Evolutionary conservation across 2,329 filamentous ascomycete species (phyloP).

Genomic region (Sporothrix brasiliensis): DNA sequence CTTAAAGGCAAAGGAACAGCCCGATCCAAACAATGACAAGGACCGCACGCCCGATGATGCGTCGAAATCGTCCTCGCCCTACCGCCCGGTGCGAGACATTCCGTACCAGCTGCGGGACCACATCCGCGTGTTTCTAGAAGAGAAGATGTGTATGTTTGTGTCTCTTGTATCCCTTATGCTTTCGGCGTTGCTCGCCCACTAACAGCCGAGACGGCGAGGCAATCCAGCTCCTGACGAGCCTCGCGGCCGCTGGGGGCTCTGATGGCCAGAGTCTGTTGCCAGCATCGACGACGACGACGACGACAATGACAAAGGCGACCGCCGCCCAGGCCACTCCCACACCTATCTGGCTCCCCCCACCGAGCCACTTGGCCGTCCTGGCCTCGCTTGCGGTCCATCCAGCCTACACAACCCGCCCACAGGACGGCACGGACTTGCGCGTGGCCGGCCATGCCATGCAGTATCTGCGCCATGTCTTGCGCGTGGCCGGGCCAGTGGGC

Average conservation of each 20-base stretch:
- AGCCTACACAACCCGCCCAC: slow-evolving; percentile 71
- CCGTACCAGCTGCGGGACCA: slow-evolving; percentile 67
- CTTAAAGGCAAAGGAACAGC: neutral
- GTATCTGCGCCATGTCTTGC: slow-evolving; percentile 69
- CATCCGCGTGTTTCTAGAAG: slow-evolving; percentile 73
- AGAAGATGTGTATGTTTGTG: slow-evolving; percentile 57
- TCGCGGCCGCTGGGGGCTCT: slow-evolving; percentile 57
- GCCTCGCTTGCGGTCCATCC: slow-evolving; percentile 83
- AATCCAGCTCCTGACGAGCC: slow-evolving; percentile 64
- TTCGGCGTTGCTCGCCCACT: neutral
- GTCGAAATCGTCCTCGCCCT: slow-evolving; percentile 42
- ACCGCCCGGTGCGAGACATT: slow-evolving; percentile 59
- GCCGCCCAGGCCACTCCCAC: slow-evolving; percentile 37
- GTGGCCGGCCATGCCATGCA: slow-evolving; percentile 68
- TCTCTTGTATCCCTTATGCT: neutral
- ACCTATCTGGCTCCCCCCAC: slow-evolving; percentile 66
- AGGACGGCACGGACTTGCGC: slow-evolving; percentile 61
- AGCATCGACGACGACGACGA: neutral
- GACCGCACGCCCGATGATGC: neutral
- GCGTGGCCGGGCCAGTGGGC: slow-evolving; percentile 68
- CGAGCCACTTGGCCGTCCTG: slow-evolving; percentile 75
- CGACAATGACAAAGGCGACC: neutral
- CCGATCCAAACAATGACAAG: neutral
- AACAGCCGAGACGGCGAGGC: slow-evolving; percentile 55
- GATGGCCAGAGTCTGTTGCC: neutral